Evolutionary conservation across 352 stramenopile genomes (phyloP), one percentile per base, ranked within the genome.

Genomic region (Globisporangium uncinulatum): DNA sequence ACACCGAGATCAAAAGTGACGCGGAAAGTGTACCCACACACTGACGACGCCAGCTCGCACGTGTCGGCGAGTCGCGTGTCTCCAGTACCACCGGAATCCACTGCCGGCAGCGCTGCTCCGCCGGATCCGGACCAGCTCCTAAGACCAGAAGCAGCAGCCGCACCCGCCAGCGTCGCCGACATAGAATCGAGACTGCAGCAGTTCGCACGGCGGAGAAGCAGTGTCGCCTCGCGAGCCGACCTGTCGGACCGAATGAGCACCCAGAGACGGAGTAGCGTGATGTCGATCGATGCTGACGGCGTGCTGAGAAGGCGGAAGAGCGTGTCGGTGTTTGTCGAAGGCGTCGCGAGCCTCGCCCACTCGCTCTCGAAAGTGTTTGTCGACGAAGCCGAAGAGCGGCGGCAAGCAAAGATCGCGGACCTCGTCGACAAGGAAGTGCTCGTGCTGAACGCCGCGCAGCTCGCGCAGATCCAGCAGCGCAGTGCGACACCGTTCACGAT

Each of bases 381-480:
- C 24, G 70, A 83, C 20, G 62, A 69, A 9, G 31, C 71, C 6
- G 65, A 86, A 44, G 69, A 82, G 31, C 56, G 63, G 7, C 61
- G 69, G 3, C 62, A 73, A 51, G 69, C 71, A 0, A 70, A 76
- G 49, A 73, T 86, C 1, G 69, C 76, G 6, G 76, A 83, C 24
- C 67, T 86, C 3, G 67, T 86, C 47, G 67, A 82, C 56, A 81
- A 73, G 29, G 76, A 86, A 20, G 73, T 83, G 31, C 78, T 86
- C 66, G 69, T 86, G 19, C 54, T 86, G 13, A 83, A 86, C 59
- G 68, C 77, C 1, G 71, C 66, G 20, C 75, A 88, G 49, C 62
- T 88, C 24, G 73, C 73, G 7, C 67, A 83, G 50, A 88, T 76
- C 29, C 78, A 88, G 41, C 57, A 78, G 51, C 67, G 65, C 21